Evolutionary conservation across 345 rosid species (phyloP).

Genomic region (Hibiscus mutabilis): DNA sequence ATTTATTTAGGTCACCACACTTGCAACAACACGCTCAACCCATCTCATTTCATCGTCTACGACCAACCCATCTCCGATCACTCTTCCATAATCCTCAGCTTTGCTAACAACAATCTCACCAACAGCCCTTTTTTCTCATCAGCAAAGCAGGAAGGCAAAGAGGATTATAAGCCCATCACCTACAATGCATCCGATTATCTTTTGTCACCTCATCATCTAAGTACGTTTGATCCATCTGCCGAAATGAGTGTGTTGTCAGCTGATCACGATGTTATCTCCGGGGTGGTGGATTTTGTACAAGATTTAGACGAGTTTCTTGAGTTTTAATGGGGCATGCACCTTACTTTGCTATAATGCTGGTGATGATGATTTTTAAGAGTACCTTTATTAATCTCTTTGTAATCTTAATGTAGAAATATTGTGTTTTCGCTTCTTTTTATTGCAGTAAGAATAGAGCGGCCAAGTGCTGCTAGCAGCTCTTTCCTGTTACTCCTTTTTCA

Average conservation of each 20-base stretch:
- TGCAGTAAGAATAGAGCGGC: not conserved
- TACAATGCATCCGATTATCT: conserved; percentile 15
- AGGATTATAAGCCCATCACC: not conserved
- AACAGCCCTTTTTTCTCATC: conserved; percentile 12
- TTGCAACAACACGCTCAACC: conserved; percentile 15
- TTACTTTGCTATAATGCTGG: not conserved
- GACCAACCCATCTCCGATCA: conserved; percentile 8
- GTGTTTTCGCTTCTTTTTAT: not conserved
- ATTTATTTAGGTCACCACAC: conserved; percentile 38
- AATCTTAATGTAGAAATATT: not conserved
- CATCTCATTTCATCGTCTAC: conserved; percentile 16
- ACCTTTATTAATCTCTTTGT: not conserved
- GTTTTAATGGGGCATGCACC: not conserved
- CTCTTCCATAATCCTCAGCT: conserved; percentile 30
- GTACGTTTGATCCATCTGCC: not conserved
- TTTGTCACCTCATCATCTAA: not conserved
- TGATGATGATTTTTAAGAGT: not conserved
- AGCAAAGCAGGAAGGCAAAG: conserved; percentile 19
- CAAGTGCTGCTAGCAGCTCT: too few species aligned
- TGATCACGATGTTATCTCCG: conserved; percentile 3
- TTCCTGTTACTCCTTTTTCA: too few species aligned
- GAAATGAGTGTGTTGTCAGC: not conserved
- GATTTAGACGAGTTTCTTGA: conserved; percentile 7
- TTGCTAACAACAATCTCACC: conserved; percentile 6
- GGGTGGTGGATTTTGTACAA: conserved; percentile 5